A percentile compares a stretch with the other conserved stretches of the same genome.
Evolutionary conservation across 164 flowering plant species (phyloP).

Genomic region (Berberis thunbergii): DNA sequence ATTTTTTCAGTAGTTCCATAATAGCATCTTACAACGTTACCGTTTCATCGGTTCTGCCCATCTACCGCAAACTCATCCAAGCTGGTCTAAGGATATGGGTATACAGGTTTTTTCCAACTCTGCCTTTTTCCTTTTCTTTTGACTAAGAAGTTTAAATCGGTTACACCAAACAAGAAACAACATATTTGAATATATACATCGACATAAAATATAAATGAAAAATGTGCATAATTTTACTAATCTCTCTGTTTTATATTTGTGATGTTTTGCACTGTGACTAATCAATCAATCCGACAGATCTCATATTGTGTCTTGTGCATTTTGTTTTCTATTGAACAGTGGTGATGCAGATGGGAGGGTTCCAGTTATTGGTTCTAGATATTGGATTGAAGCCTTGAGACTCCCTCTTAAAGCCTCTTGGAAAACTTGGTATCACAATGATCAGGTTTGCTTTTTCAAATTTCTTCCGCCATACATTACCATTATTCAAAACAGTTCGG

Average conservation of each 20-base stretch:
- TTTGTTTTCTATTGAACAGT: conserved; percentile 21
- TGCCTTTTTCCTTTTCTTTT: not conserved
- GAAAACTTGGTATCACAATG: conserved; percentile 51
- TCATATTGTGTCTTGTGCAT: not conserved
- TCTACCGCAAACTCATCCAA: conserved; percentile 49
- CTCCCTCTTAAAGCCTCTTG: conserved; percentile 43
- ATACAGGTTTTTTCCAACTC: conserved; percentile 34
- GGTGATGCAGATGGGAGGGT: conserved; percentile 71
- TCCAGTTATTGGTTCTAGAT: conserved; percentile 54
- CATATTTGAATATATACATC: not conserved
- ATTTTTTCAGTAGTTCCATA: conserved; percentile 30
- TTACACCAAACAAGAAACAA: too few species aligned
- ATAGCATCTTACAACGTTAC: conserved; percentile 24
- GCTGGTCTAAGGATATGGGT: conserved; percentile 60
- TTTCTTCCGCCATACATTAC: too few species aligned
- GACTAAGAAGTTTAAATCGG: too few species aligned
- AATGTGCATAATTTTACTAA: too few species aligned
- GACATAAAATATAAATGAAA: too few species aligned
- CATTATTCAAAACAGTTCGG: too few species aligned
- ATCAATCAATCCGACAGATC: too few species aligned
- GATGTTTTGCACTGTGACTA: too few species aligned
- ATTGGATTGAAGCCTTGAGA: conserved; percentile 45
- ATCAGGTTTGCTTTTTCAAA: conserved; percentile 30
- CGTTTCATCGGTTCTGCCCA: conserved; percentile 39
- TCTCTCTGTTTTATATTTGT: too few species aligned